Percentiles rank a stretch among this genome's conserved stretches.
Evolutionary conservation across 306 rosid genomes (phyloP).

Genomic region (Leucaena leucocephala): DNA sequence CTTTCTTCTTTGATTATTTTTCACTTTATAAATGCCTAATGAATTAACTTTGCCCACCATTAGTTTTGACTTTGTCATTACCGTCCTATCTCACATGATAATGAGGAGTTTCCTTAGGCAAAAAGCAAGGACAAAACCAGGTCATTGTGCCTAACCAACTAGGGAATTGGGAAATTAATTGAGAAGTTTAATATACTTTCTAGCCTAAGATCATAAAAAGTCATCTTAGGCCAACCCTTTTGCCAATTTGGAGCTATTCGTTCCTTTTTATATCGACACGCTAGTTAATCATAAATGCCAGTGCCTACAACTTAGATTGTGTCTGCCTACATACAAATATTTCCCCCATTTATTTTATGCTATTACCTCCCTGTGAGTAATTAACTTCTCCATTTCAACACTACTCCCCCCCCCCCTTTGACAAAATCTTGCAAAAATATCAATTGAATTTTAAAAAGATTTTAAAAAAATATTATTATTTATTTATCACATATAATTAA

Average conservation of each 20-base stretch:
- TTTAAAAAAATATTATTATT: no score
- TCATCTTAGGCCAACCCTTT: slow-evolving; percentile 31
- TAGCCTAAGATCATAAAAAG: slow-evolving; percentile 31
- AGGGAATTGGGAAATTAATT: slow-evolving; percentile 43
- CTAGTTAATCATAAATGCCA: slow-evolving; percentile 41
- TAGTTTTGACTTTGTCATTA: slow-evolving; percentile 50
- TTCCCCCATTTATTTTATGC: not conserved
- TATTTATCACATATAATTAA: no score
- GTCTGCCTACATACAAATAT: slow-evolving; percentile 2
- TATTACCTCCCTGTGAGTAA: not conserved
- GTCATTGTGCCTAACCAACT: slow-evolving; percentile 49
- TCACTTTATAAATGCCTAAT: slow-evolving; percentile 40
- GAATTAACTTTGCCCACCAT: slow-evolving; percentile 38
- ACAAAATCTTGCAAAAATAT: no score
- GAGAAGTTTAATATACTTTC: slow-evolving; percentile 28
- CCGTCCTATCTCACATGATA: slow-evolving; percentile 46
- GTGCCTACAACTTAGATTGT: slow-evolving; percentile 24
- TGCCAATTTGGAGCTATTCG: slow-evolving; percentile 36
- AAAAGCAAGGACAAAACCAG: slow-evolving; percentile 49
- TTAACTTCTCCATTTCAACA: not conserved
- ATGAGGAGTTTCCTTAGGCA: slow-evolving; percentile 53
- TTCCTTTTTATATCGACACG: slow-evolving; percentile 24
- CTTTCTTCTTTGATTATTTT: not conserved
- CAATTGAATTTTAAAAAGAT: no score
- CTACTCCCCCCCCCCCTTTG: not conserved